Percentiles rank a stretch among this genome's conserved stretches.
phyloP scores from a whole-genome alignment of 148 eudicot species.

The Simmondsia chinensis region DNA sequence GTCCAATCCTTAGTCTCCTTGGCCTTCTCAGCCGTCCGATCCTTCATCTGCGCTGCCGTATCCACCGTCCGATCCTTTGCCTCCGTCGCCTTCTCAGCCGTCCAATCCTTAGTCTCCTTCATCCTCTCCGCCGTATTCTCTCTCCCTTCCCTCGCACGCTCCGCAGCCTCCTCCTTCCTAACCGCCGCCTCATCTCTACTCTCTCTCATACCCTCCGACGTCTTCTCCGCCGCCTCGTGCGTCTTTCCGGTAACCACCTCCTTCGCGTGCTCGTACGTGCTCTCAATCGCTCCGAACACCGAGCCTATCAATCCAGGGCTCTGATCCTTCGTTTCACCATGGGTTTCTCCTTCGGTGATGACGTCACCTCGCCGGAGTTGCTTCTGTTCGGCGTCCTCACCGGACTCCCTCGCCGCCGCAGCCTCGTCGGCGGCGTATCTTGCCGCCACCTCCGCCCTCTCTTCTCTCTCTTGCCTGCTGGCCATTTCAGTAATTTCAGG shows the following conservation, averaged over 20 bases:
- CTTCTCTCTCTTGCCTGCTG: constrained; percentile 14
- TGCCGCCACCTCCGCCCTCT: not conserved
- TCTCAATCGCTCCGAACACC: constrained; percentile 24
- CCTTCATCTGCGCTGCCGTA: constrained; percentile 15
- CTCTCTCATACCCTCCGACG: constrained; percentile 7
- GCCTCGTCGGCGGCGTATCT: not conserved
- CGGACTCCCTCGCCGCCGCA: too few relatives aligned
- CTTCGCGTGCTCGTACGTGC: constrained; percentile 27
- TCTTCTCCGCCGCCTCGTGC: constrained; percentile 21
- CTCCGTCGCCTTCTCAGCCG: constrained; percentile 19
- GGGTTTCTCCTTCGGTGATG: too few relatives aligned
- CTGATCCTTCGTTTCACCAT: too few relatives aligned
- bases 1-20: constrained; percentile 16
- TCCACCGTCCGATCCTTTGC: constrained; percentile 17
- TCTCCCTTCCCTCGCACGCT: constrained; percentile 19
- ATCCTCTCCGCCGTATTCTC: constrained; percentile 17
- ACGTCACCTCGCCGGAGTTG: too few relatives aligned
- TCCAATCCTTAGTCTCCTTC: constrained; percentile 27
- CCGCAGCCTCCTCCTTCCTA: constrained; percentile 12
- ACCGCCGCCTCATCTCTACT: constrained; percentile 6
- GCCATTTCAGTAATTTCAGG: constrained; percentile 27
- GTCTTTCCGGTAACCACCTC: constrained; percentile 22
- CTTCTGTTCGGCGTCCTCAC: too few relatives aligned
- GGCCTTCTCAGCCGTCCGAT: constrained; percentile 17
- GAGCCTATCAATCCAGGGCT: constrained; percentile 27